Base-by-base conservation (phyloP, 2,329 filamentous ascomycete species). In the Aureobasidium sp. region DNA sequence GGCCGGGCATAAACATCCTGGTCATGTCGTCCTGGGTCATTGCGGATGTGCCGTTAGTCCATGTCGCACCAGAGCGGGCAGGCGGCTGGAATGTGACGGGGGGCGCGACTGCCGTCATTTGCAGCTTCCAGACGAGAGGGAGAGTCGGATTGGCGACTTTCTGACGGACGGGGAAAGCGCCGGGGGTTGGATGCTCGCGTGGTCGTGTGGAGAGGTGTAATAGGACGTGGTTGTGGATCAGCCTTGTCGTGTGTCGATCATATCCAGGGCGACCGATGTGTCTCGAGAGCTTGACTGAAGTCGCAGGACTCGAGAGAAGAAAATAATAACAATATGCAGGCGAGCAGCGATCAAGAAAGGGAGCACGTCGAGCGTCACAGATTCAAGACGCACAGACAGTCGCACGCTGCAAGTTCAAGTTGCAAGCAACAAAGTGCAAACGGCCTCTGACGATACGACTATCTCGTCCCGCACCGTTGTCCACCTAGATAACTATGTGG, bases 21-120 rank as follows among this genome's bases (percentile, higher is more conserved):
- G 88, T 86, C 67, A 88, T 85, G 76, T 96, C 90, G 79, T 96
- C 91, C 74, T 87, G 79, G 77, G 88, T 90, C 85, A 91, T 89
- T 72, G 87, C 82, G 79, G 83, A 81, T 69, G 84, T 77, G 73
- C 81, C 81, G 78, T 82, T 85, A 79, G 77, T 71, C 78, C 76
- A 77, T 75, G 79, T 84, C 84, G 84, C 86, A 84, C 81, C 81
- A 76, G 82, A 77, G 73, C 78, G 81, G 71, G 81, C 78, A 71
- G 81, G 79, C 71, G 81, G 82, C 78, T 86, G 83, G 71, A 86
- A 83, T 73, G 81, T 83, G 69, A 84, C 80, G 66, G 83, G 83
- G 76, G 83, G 83, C 72, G 84, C 84, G 72, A 87, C 85, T 71
- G 85, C 84, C 79, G 84, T 87, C 84, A 87, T 87, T 71, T 66